phyloP scores from a whole-genome alignment of 768 basidiomycete species.

The Butyriboletus loyo region DNA sequence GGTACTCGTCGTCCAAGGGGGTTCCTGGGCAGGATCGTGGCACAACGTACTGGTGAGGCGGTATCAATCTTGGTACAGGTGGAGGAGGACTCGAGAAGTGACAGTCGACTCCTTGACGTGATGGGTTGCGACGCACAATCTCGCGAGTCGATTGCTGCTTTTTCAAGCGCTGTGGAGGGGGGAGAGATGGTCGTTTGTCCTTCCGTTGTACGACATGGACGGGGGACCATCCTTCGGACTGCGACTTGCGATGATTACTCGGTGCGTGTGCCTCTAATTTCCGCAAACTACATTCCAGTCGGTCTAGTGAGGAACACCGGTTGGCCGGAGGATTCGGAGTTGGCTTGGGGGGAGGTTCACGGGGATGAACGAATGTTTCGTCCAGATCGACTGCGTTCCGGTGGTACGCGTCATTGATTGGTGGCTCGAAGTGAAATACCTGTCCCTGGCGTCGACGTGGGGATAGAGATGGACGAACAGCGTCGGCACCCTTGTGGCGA shows the following conservation, averaged over 20 bases:
- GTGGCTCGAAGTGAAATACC: constrained; percentile 19
- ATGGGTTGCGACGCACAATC: background rate
- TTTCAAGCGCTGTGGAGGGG: constrained; percentile 12
- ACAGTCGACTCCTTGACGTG: background rate
- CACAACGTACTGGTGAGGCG: background rate
- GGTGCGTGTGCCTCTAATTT: constrained; percentile 33
- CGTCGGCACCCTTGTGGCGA: constrained; percentile 7
- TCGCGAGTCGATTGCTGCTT: constrained; percentile 11
- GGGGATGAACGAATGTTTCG: constrained; percentile 15
- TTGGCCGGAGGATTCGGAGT: constrained; percentile 3
- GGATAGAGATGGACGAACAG: constrained; percentile 5
- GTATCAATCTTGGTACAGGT: constrained; percentile 1
- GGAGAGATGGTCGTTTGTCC: constrained; percentile 22
- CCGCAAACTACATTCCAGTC: constrained; percentile 32
- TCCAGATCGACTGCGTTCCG: constrained; percentile 3
- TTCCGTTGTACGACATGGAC: background rate
- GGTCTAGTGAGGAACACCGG: constrained; percentile 31
- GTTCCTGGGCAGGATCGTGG: background rate
- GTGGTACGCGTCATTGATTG: background rate
- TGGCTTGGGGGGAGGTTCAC: constrained; percentile 23
- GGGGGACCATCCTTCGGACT: constrained; percentile 9
- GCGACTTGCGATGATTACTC: constrained; percentile 21
- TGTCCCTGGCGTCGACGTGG: constrained; percentile 25
- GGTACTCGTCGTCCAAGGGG: background rate
- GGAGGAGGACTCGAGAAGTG: constrained; percentile 7